Evolutionary conservation across 2,329 filamentous ascomycete genomes (phyloP), one percentile per base, ranked within the genome.

Genomic region (Beauveria rudraprayagi): DNA sequence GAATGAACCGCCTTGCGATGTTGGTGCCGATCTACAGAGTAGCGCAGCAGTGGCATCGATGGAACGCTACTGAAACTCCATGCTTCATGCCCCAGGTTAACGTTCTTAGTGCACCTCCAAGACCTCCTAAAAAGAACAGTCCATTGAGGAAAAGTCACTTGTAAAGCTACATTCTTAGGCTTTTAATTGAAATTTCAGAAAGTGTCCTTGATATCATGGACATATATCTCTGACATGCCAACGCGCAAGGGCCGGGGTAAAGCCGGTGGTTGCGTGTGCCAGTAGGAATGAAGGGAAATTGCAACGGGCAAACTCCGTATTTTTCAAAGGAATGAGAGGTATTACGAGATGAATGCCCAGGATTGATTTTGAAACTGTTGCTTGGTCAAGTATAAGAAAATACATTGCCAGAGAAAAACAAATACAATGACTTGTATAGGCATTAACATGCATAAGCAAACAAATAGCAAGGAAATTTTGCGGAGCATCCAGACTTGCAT

Each of bases 21-120:
- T 40, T 8, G 24, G 19, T 46, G 40, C 11, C 10, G 16, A 26
- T 34, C 24, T 30, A 24, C 17, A 51, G 4, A 14, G 26, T 16
- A 26, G 19, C n/a, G 30, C 10, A 24, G 50, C 30, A 26, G 28
- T n/a, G 19, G 8, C 24, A 28, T 40, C 11, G 43, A 47, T 44
- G 54, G 28, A 47, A 56, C 54, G 43, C 28, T 40, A 26, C 30
- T 57, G 55, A 57, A 57, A 57, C 55, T 57, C 14, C 2, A 48
- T 37, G 55, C 55, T 24, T 40, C 19, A 57, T 48, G 55, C 55
- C 11, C 41, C 16, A 6, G 16, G 16, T 9, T 17, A 16, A 8
- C 16, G 50, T 40, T 52, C 30, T 8, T 17, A 6, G 30, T 24
- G 10, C 34, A 26, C n/a, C n/a, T n/a, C 3, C 16, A 2, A 22